Evolutionary conservation across 2,329 filamentous ascomycete genomes (phyloP), one percentile per base, ranked within the genome.

Genomic region (Trichoderma citrinoviride): DNA sequence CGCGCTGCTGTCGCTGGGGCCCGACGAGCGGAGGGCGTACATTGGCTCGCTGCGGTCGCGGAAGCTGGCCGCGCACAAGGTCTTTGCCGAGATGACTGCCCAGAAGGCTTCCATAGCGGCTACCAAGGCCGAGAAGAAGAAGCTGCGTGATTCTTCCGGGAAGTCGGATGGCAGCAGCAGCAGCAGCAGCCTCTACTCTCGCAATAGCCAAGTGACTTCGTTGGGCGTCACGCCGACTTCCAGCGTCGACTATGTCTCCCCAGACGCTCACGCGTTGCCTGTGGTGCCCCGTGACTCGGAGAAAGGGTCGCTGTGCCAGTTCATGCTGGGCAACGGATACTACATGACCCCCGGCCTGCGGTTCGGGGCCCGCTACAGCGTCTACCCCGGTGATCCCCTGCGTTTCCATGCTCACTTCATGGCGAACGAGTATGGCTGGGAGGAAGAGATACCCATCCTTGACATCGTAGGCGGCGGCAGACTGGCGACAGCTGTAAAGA

Each of bases 331-430:
- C 7, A 82, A 85, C 19, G 91, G 90, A 56, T 97, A 94, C 78
- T 98, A 90, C 79, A 87, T 95, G 73, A 93, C 93, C 62, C 95
- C 95, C 1, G 95, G 95, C 8, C 83, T 99, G 60, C 91, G 95
- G 27, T 99, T 99, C 73, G 95, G 95, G 27, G 96, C 93, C 71
- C 88, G 95, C 73, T 97, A 96, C 77, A 92, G 93, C 70, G 92
- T 96, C 5, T 99, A 99, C 72, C 95, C 95, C 0, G 95, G 95
- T 52, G 95, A 99, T 75, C 93, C 95, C 1, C 82, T 99, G 58
- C 89, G 95, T 12, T 99, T 96, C 75, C 95, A 99, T 77, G 95
- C 92, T 52, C 95, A 99, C 76, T 98, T 97, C 75, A 84, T 97
- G 71, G 91, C 90, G 7, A 90, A 89, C n/a, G 87, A 90, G 37